Conservation (phyloP, 352 stramenopile species). For the Halophytophthora batemanensis region DNA sequence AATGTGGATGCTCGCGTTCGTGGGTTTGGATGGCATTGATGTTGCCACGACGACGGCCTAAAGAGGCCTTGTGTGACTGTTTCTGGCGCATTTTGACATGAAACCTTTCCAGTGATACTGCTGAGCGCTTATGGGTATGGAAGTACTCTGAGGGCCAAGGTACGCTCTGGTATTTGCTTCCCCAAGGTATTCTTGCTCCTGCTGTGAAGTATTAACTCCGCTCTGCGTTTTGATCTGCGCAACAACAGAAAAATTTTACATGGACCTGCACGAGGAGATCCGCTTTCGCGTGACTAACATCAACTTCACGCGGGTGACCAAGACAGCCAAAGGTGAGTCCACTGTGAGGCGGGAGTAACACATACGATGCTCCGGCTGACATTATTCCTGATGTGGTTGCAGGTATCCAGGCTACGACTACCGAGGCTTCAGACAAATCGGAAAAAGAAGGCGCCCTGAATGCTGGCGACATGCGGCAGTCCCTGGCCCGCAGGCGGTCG, state of each 20-base stretch:
- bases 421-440: slow-evolving; percentile 71
- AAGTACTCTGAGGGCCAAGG: slow-evolving; percentile 84
- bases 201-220: not conserved
- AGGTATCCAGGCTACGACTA: slow-evolving; percentile 85
- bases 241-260: slow-evolving; percentile 76
- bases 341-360: not conserved
- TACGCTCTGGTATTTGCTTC: slow-evolving; percentile 7
- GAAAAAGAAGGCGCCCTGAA: slow-evolving; percentile 30
- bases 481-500: slow-evolving; percentile 62
- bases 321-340: slow-evolving; percentile 68
- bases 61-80: too few species aligned
- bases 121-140: slow-evolving; percentile 81
- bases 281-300: slow-evolving; percentile 86
- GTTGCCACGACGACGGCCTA: too few species aligned
- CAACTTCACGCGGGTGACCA: slow-evolving; percentile 87
- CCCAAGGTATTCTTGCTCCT: not conserved
- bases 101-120: slow-evolving; percentile 45
- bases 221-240: not conserved
- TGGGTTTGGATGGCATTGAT: not conserved
- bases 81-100: too few species aligned
- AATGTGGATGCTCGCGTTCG: not conserved
- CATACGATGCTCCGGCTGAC: not conserved
- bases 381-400: not conserved
- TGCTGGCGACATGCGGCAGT: slow-evolving; percentile 70
- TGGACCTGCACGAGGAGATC: slow-evolving; percentile 87